phyloP scores from a whole-genome alignment of 179 eudicot genomes.

The Actinidia arguta region DNA sequence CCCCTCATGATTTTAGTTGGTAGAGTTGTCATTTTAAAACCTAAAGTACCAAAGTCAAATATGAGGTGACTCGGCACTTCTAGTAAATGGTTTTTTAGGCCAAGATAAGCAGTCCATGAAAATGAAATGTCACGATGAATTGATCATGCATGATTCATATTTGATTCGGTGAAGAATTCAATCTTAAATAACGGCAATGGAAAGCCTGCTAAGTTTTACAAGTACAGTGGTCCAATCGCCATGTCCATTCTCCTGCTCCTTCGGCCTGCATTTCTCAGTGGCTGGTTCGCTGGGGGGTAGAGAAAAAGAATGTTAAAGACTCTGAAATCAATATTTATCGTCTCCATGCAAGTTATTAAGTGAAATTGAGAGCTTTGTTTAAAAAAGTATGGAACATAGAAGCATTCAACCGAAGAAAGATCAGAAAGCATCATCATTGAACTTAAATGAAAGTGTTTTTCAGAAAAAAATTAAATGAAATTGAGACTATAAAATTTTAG shows the following conservation, averaged over 20 bases:
- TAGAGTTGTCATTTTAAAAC: too few species aligned
- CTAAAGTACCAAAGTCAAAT: too few species aligned
- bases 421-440: not conserved
- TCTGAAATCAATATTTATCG: not conserved
- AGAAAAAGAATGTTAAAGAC: not conserved
- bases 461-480: not conserved
- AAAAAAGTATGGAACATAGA: not conserved
- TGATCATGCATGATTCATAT: not conserved
- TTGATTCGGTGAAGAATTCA: not conserved
- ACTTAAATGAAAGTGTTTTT: not conserved
- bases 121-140: too few species aligned
- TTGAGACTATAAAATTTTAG: not conserved
- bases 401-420: not conserved
- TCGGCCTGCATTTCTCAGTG: conserved; percentile 73
- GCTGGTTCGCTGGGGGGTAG: conserved; percentile 72
- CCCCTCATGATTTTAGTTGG: too few species aligned
- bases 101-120: too few species aligned
- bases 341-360: not conserved
- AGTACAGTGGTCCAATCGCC: conserved; percentile 78
- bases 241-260: conserved; percentile 48
- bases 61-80: too few species aligned
- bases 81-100: too few species aligned
- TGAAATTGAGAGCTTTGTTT: not conserved
- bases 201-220: conserved; percentile 50
- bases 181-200: not conserved